Evolutionary conservation across 441 rosid species (phyloP), one percentile per base, ranked within the genome.

Genomic region (Syzygium malaccense): DNA sequence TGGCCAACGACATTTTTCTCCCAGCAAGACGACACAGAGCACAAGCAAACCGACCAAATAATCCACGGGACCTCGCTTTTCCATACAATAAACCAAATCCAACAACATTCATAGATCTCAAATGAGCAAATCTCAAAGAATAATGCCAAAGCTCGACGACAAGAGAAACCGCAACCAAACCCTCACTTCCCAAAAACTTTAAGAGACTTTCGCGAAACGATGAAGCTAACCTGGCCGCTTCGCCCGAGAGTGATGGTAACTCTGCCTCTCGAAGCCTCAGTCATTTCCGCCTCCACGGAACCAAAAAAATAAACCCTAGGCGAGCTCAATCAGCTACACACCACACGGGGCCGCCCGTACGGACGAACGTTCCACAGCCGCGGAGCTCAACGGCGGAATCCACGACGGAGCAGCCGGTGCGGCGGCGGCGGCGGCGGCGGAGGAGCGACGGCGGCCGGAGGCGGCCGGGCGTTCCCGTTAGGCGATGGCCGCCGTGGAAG

Each of bases 231-330:
- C 98, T 96, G 98, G 86, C 97, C 96, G 55, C 94, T 89, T 68
- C 95, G 94, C 15, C 98, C 98, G 78, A 97, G 96, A 91, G 97
- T 97, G 37, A 97, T 95, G 84, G 98, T 96, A 88, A 97, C 94
- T 60, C 97, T 93, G 89, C 93, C 93, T 37, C 93, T 92, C n/a
- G 98, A 93, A 92, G 91, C 90, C 91, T 94, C 97, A 30, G 98
- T 89, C 99, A 97, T 97, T 88, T 45, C 80, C 58, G 89, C 91
- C 87, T 83, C 79, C 68, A 49, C 41, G 83, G 25, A 75, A 6
- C 23, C 41, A 41, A 14, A 75, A 64, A 4, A 30, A 10, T 3
- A 92, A 92, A 92, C 92, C 93, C 93, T 93, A 91, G 86, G 25
- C 37, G 57, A 85, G 86, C 58, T 86, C 80, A 89, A 91, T 87